These are phyloP conservation scores for Parafenestella ontariensis DNA, from an alignment of 2,329 filamentous ascomycete species.

Conservation along the genomic window DNA sequence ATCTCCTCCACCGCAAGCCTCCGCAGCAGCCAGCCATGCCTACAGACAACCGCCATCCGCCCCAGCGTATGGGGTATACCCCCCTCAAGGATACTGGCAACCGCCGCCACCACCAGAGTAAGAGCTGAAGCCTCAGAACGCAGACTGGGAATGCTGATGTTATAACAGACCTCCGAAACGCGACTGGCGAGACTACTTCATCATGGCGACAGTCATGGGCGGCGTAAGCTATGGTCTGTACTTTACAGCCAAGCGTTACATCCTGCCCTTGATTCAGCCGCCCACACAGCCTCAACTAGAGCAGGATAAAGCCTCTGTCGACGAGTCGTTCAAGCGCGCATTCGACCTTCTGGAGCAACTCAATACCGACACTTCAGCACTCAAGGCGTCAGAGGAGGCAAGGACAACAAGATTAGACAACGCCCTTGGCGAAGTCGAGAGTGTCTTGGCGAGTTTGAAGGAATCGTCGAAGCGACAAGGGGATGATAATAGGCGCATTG, in stretches of 20 bases:
- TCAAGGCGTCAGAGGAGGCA: conserved; percentile 86
- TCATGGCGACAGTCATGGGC: conserved; percentile 95
- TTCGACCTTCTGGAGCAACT: conserved; percentile 93
- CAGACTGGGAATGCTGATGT: conserved; percentile 20
- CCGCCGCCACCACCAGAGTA: conserved; percentile 63
- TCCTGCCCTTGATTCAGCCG: conserved; percentile 87
- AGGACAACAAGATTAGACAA: conserved; percentile 83
- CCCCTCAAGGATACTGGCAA: conserved; percentile 60
- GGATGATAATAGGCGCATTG: conserved; percentile 84
- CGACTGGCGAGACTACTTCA: conserved; percentile 99
- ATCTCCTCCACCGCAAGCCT: conserved; percentile 57
- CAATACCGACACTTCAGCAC: conserved; percentile 82
- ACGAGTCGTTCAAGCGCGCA: conserved; percentile 90
- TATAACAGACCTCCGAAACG: conserved; percentile 66
- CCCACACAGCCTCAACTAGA: conserved; percentile 93
- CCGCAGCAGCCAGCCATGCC: conserved; percentile 46
- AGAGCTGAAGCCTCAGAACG: conserved; percentile 14
- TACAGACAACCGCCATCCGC: conserved; percentile 57
- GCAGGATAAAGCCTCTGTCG: conserved; percentile 90
- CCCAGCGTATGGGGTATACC: conserved; percentile 59
- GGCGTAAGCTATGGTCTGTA: conserved; percentile 91
- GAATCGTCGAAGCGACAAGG: conserved; percentile 80
- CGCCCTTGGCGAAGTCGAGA: conserved; percentile 83
- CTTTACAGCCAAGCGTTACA: conserved; percentile 85
- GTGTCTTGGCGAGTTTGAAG: conserved; percentile 81